A percentile compares a stretch with the other conserved stretches of the same genome.
Evolutionary conservation across 495 filamentous ascomycete genomes (phyloP).

Genomic region (Tuber borchii): DNA sequence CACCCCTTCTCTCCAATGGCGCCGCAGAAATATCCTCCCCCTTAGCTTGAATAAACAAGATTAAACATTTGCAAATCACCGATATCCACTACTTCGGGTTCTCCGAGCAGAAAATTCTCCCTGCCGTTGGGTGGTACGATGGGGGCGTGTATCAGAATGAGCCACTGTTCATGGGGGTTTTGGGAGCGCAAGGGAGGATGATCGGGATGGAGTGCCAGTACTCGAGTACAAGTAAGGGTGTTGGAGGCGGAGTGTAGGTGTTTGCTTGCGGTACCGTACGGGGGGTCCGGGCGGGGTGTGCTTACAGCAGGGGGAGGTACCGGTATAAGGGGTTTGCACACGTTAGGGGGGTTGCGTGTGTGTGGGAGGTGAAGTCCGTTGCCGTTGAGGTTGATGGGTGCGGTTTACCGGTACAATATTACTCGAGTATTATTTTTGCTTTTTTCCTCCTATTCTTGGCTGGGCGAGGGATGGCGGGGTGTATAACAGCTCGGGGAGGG

Average conservation of each 20-base stretch:
- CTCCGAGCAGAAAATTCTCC: slow-evolving; percentile 17
- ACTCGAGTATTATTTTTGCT: not conserved
- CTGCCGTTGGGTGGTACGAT: slow-evolving; percentile 16
- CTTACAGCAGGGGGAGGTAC: slow-evolving; percentile 5
- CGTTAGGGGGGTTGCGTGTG: not conserved
- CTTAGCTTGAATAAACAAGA: not conserved
- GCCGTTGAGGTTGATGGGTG: not conserved
- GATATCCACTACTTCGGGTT: not conserved
- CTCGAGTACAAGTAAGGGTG: too few relatives aligned
- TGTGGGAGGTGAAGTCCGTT: not conserved
- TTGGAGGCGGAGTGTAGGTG: slow-evolving; percentile 12
- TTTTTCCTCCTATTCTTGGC: not conserved
- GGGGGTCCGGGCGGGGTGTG: slow-evolving; percentile 10
- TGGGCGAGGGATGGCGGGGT: not conserved
- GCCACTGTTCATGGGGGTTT: not conserved
- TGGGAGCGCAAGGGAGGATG: slow-evolving; percentile 7
- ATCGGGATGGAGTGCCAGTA: not conserved
- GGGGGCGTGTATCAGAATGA: slow-evolving; percentile 9
- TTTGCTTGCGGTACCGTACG: not conserved
- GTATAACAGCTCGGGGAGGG: not conserved
- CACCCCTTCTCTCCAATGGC: slow-evolving; percentile 3
- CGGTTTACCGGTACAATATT: too few relatives aligned
- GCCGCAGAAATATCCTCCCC: not conserved
- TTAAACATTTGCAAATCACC: not conserved
- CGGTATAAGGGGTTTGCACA: slow-evolving; percentile 5